These are phyloP conservation scores for Eucalyptus erythrocorys DNA, from an alignment of 345 rosid species.

Conservation along the genomic window DNA sequence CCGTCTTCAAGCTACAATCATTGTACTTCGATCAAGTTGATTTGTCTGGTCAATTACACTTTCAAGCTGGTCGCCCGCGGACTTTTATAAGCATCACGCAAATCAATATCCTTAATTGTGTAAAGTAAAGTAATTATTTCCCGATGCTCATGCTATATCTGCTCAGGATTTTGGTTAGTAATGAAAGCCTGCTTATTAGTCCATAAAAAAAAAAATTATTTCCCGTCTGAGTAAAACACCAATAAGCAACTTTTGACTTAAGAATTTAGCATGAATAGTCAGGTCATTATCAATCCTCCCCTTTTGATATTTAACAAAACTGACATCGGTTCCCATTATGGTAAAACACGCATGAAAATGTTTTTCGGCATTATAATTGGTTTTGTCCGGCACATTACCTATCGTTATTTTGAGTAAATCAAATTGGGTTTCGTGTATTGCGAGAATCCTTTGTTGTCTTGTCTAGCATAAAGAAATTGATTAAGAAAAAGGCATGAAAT, in stretches of 20 bases:
- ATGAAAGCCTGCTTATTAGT: too few relatives aligned
- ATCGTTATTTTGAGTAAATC: not conserved
- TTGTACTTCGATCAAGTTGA: not conserved
- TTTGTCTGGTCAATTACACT: not conserved
- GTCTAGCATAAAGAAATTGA: not conserved
- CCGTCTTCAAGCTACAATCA: not conserved
- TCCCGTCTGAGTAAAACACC: not conserved
- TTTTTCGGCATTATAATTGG: not conserved
- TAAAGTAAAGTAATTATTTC: not conserved
- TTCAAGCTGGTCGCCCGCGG: not conserved
- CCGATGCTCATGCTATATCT: too few relatives aligned
- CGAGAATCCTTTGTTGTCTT: not conserved
- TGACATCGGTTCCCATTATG: not conserved
- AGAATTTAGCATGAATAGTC: not conserved
- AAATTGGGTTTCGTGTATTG: not conserved
- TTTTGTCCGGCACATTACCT: not conserved
- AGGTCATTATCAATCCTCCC: not conserved
- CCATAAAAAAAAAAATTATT: too few relatives aligned
- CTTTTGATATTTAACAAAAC: not conserved
- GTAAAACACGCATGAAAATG: not conserved
- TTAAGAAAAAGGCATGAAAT: not conserved
- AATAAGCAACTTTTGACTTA: not conserved
- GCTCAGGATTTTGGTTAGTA: too few relatives aligned
- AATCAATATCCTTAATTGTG: not conserved
- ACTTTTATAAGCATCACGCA: not conserved